These are phyloP conservation scores for Trametes maxima DNA, from an alignment of 768 basidiomycete species.

Conservation along the genomic window DNA sequence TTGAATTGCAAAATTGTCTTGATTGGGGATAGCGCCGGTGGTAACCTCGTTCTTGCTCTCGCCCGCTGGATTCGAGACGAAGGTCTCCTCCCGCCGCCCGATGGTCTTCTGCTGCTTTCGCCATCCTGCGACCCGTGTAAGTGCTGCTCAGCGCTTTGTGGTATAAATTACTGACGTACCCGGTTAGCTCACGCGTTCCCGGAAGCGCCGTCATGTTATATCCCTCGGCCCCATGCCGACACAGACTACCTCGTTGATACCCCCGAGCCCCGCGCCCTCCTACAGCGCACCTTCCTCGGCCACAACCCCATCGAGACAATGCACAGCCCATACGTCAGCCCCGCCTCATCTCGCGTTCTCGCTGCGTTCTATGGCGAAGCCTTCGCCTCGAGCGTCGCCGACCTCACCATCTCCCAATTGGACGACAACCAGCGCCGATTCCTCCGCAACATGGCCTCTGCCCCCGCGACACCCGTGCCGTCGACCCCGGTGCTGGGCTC, in stretches of 20 bases:
- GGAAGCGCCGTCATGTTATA: constrained; percentile 48
- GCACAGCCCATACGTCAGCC: constrained; percentile 39
- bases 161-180: constrained; percentile 19
- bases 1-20: constrained; percentile 42
- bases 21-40: constrained; percentile 58
- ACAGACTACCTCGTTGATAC: constrained; percentile 58
- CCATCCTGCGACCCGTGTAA: constrained; percentile 41
- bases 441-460: constrained; percentile 28
- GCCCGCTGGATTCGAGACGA: constrained; percentile 58
- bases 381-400: constrained; percentile 30
- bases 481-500: constrained; percentile 11
- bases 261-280: constrained; percentile 52
- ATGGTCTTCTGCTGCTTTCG: constrained; percentile 51
- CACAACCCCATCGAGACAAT: constrained; percentile 37
- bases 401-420: constrained; percentile 31
- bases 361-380: constrained; percentile 37
- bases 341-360: constrained; percentile 37
- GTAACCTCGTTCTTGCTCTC: constrained; percentile 53
- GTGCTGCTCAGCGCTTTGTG: constrained; percentile 27
- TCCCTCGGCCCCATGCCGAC: constrained; percentile 49
- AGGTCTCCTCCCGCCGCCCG: constrained; percentile 44
- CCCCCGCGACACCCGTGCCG: constrained; percentile 24
- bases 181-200: constrained; percentile 48
- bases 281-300: constrained; percentile 59
- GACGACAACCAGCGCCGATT: constrained; percentile 25